These are phyloP conservation scores for Coelastrella sp. DNA, from an alignment of 139 green algal species.

Conservation along the genomic window DNA sequence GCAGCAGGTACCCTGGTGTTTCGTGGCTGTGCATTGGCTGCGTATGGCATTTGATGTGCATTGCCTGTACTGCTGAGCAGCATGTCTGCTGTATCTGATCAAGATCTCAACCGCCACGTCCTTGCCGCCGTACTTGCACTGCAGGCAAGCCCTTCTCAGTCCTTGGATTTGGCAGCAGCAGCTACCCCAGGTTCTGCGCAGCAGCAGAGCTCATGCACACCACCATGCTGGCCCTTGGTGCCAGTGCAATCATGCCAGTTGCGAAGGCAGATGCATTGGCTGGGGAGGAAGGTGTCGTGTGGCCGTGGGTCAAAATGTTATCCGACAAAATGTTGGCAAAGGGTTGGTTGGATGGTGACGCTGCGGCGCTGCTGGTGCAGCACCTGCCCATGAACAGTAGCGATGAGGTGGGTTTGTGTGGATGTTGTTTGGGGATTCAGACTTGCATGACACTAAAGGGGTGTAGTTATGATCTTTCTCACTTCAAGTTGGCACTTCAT, in stretches of 20 bases:
- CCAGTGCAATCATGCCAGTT: neutral
- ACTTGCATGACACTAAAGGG: neutral
- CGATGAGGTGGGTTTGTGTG: neutral
- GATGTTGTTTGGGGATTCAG: neutral
- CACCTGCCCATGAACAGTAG: neutral
- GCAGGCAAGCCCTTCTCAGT: conserved; percentile 47
- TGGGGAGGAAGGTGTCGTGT: neutral
- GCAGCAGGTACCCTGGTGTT: too few relatives aligned
- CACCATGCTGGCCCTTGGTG: conserved; percentile 19
- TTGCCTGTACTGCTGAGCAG: neutral
- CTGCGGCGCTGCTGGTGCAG: neutral
- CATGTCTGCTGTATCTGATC: neutral
- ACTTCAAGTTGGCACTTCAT: too few relatives aligned
- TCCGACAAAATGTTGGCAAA: neutral
- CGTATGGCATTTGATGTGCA: neutral
- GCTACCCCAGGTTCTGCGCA: conserved; percentile 58
- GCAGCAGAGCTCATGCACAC: conserved; percentile 48
- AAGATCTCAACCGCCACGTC: neutral
- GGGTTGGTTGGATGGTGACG: conserved; percentile 3
- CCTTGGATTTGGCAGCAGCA: conserved; percentile 54
- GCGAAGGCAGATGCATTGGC: conserved; percentile 24
- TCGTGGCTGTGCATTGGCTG: too few relatives aligned
- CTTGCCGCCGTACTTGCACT: neutral
- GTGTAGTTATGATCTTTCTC: too few relatives aligned
- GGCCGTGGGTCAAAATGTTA: conserved; percentile 10